Evolutionary conservation across 108 stramenopile species (phyloP).

Genomic region (Aurantiochytrium sp.): DNA sequence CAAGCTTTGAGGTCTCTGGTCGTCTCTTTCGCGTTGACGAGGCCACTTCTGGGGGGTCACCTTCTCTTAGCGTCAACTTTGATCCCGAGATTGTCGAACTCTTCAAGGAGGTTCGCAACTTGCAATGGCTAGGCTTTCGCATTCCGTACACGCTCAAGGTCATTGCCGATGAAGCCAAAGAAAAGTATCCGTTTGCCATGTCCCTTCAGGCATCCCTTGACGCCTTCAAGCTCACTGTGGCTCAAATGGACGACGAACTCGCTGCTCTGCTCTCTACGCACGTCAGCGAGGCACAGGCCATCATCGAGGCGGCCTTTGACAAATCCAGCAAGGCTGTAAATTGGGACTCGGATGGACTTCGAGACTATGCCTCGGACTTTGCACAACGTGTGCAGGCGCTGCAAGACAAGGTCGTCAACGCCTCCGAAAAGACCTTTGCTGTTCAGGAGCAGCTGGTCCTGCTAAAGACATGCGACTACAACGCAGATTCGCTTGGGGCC

Average conservation of each 20-base stretch:
- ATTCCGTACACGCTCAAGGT: constrained; percentile 41
- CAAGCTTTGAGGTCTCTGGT: constrained; percentile 25
- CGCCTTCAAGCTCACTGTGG: constrained; percentile 66
- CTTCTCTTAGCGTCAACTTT: constrained; percentile 80
- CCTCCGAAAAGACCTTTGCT: constrained; percentile 52
- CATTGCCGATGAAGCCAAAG: constrained; percentile 34
- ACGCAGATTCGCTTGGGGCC: background rate
- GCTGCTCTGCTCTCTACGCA: constrained; percentile 70
- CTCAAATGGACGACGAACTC: constrained; percentile 58
- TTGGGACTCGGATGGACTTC: constrained; percentile 67
- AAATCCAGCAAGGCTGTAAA: constrained; percentile 63
- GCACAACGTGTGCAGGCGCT: constrained; percentile 70
- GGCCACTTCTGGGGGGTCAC: background rate
- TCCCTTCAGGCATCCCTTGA: constrained; percentile 78
- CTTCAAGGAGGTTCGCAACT: constrained; percentile 84
- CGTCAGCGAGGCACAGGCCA: constrained; percentile 61
- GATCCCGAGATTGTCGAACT: constrained; percentile 78
- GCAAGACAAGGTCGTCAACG: constrained; percentile 81
- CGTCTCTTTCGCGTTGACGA: background rate
- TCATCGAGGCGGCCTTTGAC: constrained; percentile 61
- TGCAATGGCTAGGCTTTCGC: constrained; percentile 86
- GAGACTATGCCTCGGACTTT: constrained; percentile 71
- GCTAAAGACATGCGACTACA: constrained; percentile 35
- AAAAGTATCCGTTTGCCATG: constrained; percentile 50
- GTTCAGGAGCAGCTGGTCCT: constrained; percentile 24